Evolutionary conservation across 2,329 filamentous ascomycete genomes (phyloP).

Genomic region (Phaeosphaeriaceae sp.): DNA sequence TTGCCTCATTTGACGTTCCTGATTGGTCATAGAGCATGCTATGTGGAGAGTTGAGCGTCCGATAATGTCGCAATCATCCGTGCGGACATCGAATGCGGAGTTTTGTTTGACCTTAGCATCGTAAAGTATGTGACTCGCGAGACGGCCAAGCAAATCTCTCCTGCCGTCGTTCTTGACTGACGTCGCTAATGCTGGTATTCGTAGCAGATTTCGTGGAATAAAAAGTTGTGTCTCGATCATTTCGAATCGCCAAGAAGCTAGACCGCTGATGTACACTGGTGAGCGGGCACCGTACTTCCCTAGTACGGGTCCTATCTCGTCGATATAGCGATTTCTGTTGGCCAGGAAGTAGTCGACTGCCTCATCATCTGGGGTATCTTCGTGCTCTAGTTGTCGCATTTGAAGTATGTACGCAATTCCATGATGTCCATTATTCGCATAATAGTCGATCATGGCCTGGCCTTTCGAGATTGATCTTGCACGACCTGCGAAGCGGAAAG

Average conservation of each 20-base stretch:
- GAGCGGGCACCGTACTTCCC: too few species aligned
- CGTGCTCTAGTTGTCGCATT: too few species aligned
- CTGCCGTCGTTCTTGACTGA: not conserved
- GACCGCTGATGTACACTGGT: too few species aligned
- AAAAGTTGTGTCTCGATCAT: not conserved
- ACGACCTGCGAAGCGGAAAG: too few species aligned
- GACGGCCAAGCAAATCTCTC: not conserved
- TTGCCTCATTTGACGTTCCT: not conserved
- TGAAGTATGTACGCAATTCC: too few species aligned
- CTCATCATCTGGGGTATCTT: too few species aligned
- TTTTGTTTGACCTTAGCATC: not conserved
- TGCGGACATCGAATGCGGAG: not conserved
- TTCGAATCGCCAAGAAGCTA: not conserved
- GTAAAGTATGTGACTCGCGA: not conserved
- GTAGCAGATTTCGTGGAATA: not conserved
- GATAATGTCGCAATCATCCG: not conserved
- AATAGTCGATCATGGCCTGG: too few species aligned
- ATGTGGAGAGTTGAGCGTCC: not conserved
- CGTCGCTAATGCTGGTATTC: not conserved
- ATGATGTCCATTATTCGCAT: too few species aligned
- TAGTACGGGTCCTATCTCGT: not conserved
- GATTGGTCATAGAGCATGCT: slow-evolving; percentile 1
- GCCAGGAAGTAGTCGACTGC: too few species aligned
- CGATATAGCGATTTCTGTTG: too few species aligned
- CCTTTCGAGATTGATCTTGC: too few species aligned